Percentiles rank a stretch among this genome's conserved stretches.
Conservation (phyloP, 768 basidiomycete species). For the Boletus reticuloceps region DNA sequence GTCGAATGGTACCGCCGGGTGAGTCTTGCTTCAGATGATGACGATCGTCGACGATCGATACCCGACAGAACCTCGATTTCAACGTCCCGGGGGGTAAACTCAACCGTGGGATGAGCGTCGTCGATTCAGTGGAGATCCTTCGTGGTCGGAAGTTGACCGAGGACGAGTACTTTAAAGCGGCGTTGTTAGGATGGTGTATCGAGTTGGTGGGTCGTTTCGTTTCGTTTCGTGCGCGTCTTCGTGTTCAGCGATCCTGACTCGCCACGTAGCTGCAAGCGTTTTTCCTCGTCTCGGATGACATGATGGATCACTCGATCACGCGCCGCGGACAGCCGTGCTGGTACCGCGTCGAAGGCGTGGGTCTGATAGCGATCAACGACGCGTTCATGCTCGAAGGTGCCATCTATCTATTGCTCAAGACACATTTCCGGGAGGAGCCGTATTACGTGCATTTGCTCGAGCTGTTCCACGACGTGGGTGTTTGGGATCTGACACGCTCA, state of each 20-base stretch:
- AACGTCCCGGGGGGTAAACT: constrained; percentile 97
- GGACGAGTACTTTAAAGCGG: constrained; percentile 86
- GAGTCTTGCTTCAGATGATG: constrained; percentile 21
- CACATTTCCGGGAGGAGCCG: constrained; percentile 73
- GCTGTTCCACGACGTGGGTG: constrained; percentile 78
- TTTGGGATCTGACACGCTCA: too few relatives aligned
- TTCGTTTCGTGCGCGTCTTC: too few relatives aligned
- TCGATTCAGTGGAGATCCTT: constrained; percentile 89
- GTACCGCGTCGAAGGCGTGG: constrained; percentile 64
- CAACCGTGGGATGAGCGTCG: constrained; percentile 94
- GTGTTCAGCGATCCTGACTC: too few relatives aligned
- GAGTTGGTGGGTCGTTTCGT: constrained; percentile 65
- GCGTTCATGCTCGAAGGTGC: constrained; percentile 93
- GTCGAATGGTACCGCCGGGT: constrained; percentile 75
- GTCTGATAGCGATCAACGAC: constrained; percentile 92
- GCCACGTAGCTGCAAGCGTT: constrained; percentile 85
- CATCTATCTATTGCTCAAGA: constrained; percentile 88
- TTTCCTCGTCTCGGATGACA: constrained; percentile 91
- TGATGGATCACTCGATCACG: constrained; percentile 95
- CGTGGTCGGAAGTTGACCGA: constrained; percentile 67
- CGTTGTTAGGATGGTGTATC: constrained; percentile 92
- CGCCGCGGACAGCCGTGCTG: constrained; percentile 95
- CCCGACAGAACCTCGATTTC: constrained; percentile 67
- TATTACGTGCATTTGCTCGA: constrained; percentile 92
- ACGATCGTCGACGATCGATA: too few relatives aligned